Conservation (phyloP, 2,329 filamentous ascomycete genomes). For the Aureobasidium pullulans region DNA sequence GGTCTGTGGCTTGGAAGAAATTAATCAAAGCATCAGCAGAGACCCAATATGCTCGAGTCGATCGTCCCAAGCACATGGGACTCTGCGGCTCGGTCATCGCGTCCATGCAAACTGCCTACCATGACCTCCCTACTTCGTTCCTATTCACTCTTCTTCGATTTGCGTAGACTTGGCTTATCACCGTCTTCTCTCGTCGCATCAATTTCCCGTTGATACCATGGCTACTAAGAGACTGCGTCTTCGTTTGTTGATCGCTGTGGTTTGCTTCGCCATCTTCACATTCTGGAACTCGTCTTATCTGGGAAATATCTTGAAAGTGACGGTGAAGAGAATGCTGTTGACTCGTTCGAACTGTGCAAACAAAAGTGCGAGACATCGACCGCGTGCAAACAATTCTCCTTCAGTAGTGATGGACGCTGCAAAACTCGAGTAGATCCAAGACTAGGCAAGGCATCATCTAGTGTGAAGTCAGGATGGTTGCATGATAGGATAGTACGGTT, state of each 20-base stretch:
- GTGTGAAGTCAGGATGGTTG: not conserved
- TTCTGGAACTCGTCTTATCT: not conserved
- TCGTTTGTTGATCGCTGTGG: not conserved
- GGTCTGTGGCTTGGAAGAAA: no score
- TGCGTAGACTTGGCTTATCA: no score
- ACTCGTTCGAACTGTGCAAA: conserved; percentile 20
- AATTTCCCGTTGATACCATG: not conserved
- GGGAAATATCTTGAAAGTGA: conserved; percentile 13
- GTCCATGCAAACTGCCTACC: no score
- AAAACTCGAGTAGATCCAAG: not conserved
- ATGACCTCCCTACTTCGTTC: no score
- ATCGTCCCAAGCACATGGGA: no score
- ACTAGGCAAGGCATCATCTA: not conserved
- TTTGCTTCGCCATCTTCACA: not conserved
- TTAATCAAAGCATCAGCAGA: no score
- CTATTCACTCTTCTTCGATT: no score
- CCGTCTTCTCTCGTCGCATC: no score
- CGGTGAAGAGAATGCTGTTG: conserved; percentile 14
- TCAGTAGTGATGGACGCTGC: not conserved
- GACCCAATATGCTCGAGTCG: no score
- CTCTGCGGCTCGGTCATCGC: no score
- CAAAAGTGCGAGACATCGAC: conserved; percentile 18
- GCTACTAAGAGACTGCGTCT: not conserved
- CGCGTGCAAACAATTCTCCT: conserved; percentile 22
- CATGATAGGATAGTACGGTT: not conserved